Percentiles rank a stretch among this genome's conserved stretches.
These are phyloP conservation scores for Sarocladium kiliense DNA, from an alignment of 2,329 filamentous ascomycete genomes.

Conservation along the genomic window DNA sequence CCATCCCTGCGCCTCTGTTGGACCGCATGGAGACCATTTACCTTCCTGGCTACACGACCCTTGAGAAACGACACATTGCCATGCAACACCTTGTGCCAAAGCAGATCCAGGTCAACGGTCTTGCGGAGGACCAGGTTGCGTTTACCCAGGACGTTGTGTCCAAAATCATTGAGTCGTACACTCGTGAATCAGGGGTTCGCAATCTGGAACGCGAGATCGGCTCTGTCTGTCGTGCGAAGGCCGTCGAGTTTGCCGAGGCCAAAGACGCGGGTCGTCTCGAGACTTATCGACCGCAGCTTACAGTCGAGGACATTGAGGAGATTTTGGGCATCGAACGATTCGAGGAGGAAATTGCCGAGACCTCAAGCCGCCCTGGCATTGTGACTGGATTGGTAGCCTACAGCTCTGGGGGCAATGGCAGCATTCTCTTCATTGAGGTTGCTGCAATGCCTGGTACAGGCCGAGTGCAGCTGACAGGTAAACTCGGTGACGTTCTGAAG, in stretches of 20 bases:
- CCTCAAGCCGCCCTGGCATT: slow-evolving; percentile 76
- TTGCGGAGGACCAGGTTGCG: slow-evolving; percentile 67
- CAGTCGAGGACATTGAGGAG: slow-evolving; percentile 75
- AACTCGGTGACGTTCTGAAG: slow-evolving; percentile 93
- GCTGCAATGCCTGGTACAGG: slow-evolving; percentile 94
- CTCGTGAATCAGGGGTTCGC: slow-evolving; percentile 90
- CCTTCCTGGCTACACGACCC: slow-evolving; percentile 89
- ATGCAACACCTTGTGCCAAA: slow-evolving; percentile 92
- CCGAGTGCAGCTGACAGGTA: slow-evolving; percentile 90
- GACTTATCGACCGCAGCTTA: slow-evolving; percentile 69
- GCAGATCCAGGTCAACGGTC: slow-evolving; percentile 86
- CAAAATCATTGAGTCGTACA: slow-evolving; percentile 95
- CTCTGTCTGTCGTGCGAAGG: slow-evolving; percentile 89
- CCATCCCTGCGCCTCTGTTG: slow-evolving; percentile 86
- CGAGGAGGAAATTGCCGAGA: slow-evolving; percentile 92
- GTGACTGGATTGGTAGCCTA: slow-evolving; percentile 96
- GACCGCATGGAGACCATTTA: slow-evolving; percentile 97
- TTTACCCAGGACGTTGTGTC: slow-evolving; percentile 82
- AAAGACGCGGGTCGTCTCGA: slow-evolving; percentile 66
- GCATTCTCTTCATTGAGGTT: slow-evolving; percentile 97
- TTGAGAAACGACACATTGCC: slow-evolving; percentile 96
- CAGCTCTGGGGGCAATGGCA: slow-evolving; percentile 85
- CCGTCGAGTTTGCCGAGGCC: slow-evolving; percentile 89
- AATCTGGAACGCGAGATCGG: slow-evolving; percentile 95
- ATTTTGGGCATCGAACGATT: slow-evolving; percentile 92